Conservation (phyloP, 1,139 yeast species). For the Pneumocystis murina region DNA sequence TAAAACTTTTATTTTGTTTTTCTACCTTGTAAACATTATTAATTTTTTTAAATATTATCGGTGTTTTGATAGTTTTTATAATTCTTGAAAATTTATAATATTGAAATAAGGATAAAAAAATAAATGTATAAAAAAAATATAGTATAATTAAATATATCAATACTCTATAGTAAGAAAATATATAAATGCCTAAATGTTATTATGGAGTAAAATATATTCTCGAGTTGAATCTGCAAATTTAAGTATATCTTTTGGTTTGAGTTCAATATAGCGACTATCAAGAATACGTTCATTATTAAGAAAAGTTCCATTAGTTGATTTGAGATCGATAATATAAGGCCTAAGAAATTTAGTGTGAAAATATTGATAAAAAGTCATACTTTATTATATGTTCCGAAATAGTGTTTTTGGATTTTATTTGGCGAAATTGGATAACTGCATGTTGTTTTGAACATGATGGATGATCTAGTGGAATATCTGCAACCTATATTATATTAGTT, state of each 20-base stretch:
- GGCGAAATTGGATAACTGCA: conserved; percentile 40
- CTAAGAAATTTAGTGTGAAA: conserved; percentile 14
- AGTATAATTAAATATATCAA: not conserved
- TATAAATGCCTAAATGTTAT: not conserved
- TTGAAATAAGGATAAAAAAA: not conserved
- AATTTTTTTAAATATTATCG: not conserved
- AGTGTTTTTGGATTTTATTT: conserved; percentile 12
- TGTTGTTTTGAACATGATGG: conserved; percentile 39
- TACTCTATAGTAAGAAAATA: not conserved
- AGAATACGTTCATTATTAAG: conserved; percentile 36
- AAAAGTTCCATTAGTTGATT: conserved; percentile 40
- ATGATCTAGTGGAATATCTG: conserved; percentile 33
- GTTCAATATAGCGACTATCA: conserved; percentile 33
- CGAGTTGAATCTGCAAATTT: conserved; percentile 30
- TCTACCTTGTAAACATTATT: not conserved
- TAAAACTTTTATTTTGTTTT: not conserved
- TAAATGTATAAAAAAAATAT: not conserved
- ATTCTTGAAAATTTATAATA: not conserved
- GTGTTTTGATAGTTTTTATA: not conserved
- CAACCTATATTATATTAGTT: conserved; percentile 11
- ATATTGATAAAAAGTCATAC: conserved; percentile 8
- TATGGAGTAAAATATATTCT: conserved; percentile 23
- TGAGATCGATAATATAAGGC: conserved; percentile 39
- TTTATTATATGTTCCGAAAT: conserved; percentile 15
- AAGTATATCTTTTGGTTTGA: conserved; percentile 35